Evolutionary conservation across 164 flowering plant genomes (phyloP).

Genomic region (Pachysandra terminalis): DNA sequence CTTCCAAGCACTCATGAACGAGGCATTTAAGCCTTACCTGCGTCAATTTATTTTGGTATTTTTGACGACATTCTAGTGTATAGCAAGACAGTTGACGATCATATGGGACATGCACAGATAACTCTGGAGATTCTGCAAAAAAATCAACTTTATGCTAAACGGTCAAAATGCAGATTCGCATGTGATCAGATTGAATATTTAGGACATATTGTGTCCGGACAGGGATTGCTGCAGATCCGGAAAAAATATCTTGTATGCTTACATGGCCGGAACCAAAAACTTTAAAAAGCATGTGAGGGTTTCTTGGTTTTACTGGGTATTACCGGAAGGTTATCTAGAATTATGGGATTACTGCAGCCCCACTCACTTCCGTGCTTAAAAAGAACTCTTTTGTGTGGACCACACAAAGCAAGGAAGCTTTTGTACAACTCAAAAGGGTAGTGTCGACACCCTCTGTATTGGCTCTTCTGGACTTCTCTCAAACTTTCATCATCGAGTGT

Average conservation of each 20-base stretch:
- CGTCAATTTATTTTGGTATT: neutral
- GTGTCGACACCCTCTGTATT: constrained; percentile 1
- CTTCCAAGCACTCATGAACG: neutral
- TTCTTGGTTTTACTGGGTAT: neutral
- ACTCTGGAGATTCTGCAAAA: neutral
- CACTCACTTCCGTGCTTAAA: neutral
- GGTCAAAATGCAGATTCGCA: neutral
- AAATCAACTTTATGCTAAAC: neutral
- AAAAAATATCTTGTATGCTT: too few species aligned
- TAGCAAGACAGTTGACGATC: neutral
- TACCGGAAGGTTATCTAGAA: constrained; percentile 4
- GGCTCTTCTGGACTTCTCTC: neutral
- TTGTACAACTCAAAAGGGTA: neutral
- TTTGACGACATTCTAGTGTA: neutral
- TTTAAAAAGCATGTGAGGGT: too few species aligned
- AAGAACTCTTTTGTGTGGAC: neutral
- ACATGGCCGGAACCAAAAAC: too few species aligned
- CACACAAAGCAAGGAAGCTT: neutral
- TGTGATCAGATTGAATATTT: neutral
- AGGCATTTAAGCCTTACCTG: too few species aligned
- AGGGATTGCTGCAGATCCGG: neutral
- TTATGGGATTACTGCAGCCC: neutral
- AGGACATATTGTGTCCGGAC: neutral
- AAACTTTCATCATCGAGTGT: neutral
- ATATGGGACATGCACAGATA: neutral